Percentiles rank a stretch among this genome's conserved stretches.
These are phyloP conservation scores for Binderoboletus segoi DNA, from an alignment of 1,284 basidiomycete genomes.

Conservation along the genomic window DNA sequence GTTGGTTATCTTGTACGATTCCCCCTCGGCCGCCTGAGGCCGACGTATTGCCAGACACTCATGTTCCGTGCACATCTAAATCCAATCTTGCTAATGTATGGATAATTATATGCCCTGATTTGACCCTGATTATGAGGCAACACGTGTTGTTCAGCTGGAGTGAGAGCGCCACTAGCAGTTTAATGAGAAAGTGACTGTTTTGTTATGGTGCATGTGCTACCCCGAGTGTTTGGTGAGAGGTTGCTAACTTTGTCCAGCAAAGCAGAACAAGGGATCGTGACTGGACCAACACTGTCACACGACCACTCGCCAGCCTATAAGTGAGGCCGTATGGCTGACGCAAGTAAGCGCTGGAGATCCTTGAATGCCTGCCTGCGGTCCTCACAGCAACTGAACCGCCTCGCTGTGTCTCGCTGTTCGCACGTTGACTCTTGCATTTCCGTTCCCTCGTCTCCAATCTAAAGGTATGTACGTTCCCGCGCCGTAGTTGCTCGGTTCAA, in stretches of 20 bases:
- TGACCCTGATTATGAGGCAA: not conserved
- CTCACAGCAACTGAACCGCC: conserved; percentile 1
- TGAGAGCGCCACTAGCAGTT: not conserved
- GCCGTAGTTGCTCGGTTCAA: not conserved
- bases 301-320: not conserved
- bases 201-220: not conserved
- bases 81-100: conserved; percentile 12
- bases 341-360: not conserved
- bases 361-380: not conserved
- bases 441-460: not conserved
- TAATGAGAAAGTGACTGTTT: conserved; percentile 11
- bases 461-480: conserved; percentile 4
- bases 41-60: not conserved
- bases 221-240: not conserved
- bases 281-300: not conserved
- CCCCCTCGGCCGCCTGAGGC: conserved; percentile 22
- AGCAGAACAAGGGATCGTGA: not conserved
- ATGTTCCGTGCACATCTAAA: not conserved
- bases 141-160: not conserved
- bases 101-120: not conserved
- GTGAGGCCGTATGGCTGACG: conserved; percentile 6
- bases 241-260: not conserved
- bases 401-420: not conserved
- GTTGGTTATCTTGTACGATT: conserved; percentile 47
- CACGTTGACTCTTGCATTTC: conserved; percentile 8